These are phyloP conservation scores for Sanghuangporus weigelae DNA, from an alignment of 1,284 basidiomycete genomes.

Conservation along the genomic window DNA sequence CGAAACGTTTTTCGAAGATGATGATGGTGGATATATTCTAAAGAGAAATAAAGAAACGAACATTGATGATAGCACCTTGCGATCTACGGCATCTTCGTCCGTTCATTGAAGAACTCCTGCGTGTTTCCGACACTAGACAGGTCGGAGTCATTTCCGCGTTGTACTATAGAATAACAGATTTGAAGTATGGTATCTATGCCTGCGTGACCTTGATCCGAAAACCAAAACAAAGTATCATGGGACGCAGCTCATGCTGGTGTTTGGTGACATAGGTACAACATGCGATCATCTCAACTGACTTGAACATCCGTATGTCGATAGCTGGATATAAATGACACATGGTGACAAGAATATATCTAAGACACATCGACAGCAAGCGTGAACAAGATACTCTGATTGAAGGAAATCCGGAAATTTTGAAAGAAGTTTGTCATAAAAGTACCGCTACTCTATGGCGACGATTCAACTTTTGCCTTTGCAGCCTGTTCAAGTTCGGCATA, in stretches of 20 bases:
- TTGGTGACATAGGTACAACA: no score
- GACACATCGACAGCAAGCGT: background rate
- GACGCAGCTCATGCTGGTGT: no score
- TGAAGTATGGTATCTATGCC: no score
- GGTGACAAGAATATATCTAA: background rate
- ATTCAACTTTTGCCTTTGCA: conserved; percentile 5
- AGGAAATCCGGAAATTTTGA: background rate
- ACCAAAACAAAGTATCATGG: no score
- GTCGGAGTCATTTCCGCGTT: background rate
- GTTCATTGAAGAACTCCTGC: background rate
- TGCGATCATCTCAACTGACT: no score
- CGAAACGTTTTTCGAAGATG: background rate
- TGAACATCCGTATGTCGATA: no score
- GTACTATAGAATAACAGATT: background rate
- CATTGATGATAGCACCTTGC: background rate
- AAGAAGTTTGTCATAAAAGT: background rate
- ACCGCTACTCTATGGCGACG: background rate
- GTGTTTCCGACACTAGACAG: background rate
- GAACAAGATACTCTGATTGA: background rate
- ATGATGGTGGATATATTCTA: background rate
- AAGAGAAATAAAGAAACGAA: conserved; percentile 26
- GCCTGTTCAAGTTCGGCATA: conserved; percentile 29
- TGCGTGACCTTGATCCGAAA: no score
- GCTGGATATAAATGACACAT: background rate
- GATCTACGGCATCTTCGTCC: background rate